Evolutionary conservation across 176 grass and related monocot species (phyloP).

Genomic region (Oryza longistaminata): DNA sequence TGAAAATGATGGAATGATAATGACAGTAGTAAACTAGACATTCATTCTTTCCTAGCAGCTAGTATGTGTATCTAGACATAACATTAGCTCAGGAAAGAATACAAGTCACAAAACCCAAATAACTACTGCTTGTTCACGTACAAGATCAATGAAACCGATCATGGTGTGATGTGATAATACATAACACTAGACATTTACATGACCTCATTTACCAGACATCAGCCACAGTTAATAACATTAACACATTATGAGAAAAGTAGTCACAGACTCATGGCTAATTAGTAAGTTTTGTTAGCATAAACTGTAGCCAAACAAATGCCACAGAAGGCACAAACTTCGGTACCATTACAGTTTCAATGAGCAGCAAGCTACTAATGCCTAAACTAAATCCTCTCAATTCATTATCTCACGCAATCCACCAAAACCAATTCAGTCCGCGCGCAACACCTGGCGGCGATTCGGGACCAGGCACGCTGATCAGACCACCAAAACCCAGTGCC

Average conservation of each 20-base stretch:
- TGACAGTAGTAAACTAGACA: neutral
- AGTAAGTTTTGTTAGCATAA: neutral
- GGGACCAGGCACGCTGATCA: constrained; percentile 9
- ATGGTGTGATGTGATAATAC: neutral
- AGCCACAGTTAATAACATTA: neutral
- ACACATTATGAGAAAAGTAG: neutral
- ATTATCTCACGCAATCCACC: neutral
- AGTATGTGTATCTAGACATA: neutral
- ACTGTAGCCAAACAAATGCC: constrained; percentile 26
- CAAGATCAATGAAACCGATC: neutral
- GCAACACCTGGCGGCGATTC: neutral
- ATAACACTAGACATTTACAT: neutral
- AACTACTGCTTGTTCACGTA: neutral
- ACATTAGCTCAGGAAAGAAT: neutral
- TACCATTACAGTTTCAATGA: neutral
- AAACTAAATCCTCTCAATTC: neutral
- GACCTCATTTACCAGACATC: neutral
- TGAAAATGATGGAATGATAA: neutral
- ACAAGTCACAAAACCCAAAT: neutral
- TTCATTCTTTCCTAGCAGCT: constrained; percentile 8
- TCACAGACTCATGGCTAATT: neutral
- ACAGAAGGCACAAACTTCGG: neutral
- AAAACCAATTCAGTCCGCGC: neutral
- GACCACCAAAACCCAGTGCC: constrained; percentile 9
- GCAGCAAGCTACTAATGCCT: neutral